Evolutionary conservation across 495 filamentous ascomycete species (phyloP), one percentile per base, ranked within the genome.

Genomic region (Aspergillus indologenus): DNA sequence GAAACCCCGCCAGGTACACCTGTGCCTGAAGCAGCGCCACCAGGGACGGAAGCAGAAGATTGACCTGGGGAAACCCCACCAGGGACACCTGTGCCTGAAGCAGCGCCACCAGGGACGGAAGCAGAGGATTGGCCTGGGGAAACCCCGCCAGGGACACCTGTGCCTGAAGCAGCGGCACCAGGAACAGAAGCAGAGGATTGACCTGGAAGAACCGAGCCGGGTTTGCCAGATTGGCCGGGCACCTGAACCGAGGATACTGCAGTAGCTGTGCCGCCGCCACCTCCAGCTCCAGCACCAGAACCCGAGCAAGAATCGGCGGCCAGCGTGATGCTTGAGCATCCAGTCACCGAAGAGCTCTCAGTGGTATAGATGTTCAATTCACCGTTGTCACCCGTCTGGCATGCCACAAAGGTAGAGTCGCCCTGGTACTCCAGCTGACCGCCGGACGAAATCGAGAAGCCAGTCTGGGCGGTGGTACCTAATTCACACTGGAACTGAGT

Each of bases 401-500:
- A 87, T 46, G 78, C 76, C 64, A 81, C 78, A 65, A 86, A 87
- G 8, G 67, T 61, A 15, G 69, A 62, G 59, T 67, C 74, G 26
- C 76, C 78, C 22, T 76, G 64, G 47, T 66, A 80, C 15, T 71
- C 72, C 43, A 85, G 57, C 46, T 73, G 62, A 15, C 80, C 81
- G 48, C 80, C 67, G 22, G 76, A 79, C 57, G 63, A 71, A 54
- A 85, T 71, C 9, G 72, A 69, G 68, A 84, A 85, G 34, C 79
- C 79, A 8, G 69, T 42, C 45, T 70, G 71, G 18, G 77, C 73
- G 4, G 49, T 58, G 19, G 74, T 76, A 59, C 82, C 83, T 21
- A 69, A 58, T 58, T 89, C 86, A 67, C 87, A 90, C 67, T 89
- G 86, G 48, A 83, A 82, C 60, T 89, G 84, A 15, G 80, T 80